Evolutionary conservation across 192 early-diverging fungal genomes (phyloP).

Genomic region (Backusella luteola): DNA sequence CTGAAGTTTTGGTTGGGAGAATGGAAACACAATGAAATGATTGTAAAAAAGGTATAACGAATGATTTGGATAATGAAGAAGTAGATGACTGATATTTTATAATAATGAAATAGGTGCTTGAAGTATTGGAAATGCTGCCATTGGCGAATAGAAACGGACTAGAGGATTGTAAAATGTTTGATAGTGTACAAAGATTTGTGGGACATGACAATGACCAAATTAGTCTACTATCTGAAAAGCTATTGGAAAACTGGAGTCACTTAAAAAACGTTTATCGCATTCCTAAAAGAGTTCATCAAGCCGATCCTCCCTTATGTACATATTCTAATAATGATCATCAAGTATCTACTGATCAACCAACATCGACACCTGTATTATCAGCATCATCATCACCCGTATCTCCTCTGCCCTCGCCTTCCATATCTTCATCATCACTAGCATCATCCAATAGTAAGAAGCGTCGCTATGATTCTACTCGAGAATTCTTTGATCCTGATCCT

Average conservation of each 20-base stretch:
- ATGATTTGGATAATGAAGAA: slow-evolving; percentile 52
- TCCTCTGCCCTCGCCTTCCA: no score
- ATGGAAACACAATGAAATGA: slow-evolving; percentile 41
- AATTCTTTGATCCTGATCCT: slow-evolving; percentile 28
- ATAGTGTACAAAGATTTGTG: slow-evolving; percentile 52
- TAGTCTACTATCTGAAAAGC: slow-evolving; percentile 44
- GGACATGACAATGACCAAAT: slow-evolving; percentile 49
- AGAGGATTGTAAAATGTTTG: slow-evolving; percentile 73
- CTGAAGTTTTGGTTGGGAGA: slow-evolving; percentile 72
- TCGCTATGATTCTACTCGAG: slow-evolving; percentile 22
- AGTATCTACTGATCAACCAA: neutral
- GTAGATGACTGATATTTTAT: neutral
- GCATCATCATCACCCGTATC: neutral
- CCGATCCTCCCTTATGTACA: neutral
- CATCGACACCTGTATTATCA: neutral
- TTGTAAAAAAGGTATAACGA: slow-evolving; percentile 32
- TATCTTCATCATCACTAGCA: neutral
- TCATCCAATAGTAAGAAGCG: neutral
- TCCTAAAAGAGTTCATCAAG: slow-evolving; percentile 42
- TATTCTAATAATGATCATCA: neutral
- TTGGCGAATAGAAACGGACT: slow-evolving; percentile 77
- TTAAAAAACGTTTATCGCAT: slow-evolving; percentile 57
- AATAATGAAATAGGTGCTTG: slow-evolving; percentile 13
- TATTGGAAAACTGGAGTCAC: slow-evolving; percentile 50
- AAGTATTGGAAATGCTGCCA: slow-evolving; percentile 75